Percentiles rank a stretch among this genome's conserved stretches.
Evolutionary conservation across 2,329 filamentous ascomycete genomes (phyloP).

Genomic region (Colletotrichum cuscutae): DNA sequence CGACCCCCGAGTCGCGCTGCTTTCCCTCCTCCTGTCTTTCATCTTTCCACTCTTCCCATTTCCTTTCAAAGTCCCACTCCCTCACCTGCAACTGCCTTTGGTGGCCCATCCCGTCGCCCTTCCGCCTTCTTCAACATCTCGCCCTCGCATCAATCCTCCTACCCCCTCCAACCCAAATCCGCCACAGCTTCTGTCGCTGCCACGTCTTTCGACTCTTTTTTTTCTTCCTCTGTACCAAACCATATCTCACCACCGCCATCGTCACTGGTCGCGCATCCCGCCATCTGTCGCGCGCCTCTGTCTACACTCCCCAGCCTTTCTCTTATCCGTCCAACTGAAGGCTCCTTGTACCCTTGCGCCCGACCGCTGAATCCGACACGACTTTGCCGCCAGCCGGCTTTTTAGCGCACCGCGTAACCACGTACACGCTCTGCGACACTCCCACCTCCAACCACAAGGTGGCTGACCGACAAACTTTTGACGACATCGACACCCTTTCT

Average conservation of each 20-base stretch:
- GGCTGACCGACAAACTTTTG: conserved; percentile 44
- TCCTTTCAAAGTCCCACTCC: conserved; percentile 11
- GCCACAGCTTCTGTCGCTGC: conserved; percentile 2
- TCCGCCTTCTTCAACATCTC: conserved; percentile 8
- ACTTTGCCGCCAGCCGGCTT: conserved; percentile 12
- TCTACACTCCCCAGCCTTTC: background rate
- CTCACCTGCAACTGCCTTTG: conserved; percentile 17
- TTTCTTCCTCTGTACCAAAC: conserved; percentile 8
- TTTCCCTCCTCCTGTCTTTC: conserved; percentile 8
- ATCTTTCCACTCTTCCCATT: conserved; percentile 11
- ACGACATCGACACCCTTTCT: conserved; percentile 36
- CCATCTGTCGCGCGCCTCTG: background rate
- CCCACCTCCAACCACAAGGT: conserved; percentile 34
- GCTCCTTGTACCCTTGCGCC: background rate
- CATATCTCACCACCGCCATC: background rate
- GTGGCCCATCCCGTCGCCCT: conserved; percentile 12
- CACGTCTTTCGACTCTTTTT: conserved; percentile 11
- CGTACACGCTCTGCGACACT: background rate
- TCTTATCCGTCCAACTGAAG: conserved; percentile 22
- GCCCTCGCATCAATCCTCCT: conserved; percentile 1
- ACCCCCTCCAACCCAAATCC: background rate
- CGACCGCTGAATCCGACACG: conserved; percentile 18
- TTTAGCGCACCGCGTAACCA: conserved; percentile 36
- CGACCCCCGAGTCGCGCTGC: conserved; percentile 21
- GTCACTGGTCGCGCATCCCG: background rate